Conservation (phyloP, 2,329 filamentous ascomycete genomes). For the Trichophyton rubrum region DNA sequence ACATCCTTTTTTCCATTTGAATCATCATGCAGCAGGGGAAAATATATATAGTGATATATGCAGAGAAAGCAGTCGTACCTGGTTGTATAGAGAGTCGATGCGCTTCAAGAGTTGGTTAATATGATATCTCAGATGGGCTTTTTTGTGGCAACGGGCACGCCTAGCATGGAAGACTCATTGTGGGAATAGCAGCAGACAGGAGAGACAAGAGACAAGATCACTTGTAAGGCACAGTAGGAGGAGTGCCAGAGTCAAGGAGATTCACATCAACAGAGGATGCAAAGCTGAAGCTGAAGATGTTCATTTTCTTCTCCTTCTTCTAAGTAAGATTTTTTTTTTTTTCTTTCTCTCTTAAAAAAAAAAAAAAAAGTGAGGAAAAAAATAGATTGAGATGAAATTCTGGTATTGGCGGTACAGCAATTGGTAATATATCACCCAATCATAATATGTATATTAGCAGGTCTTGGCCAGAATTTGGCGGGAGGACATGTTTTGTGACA, state of each 20-base stretch:
- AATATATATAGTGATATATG: background rate
- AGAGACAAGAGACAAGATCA: background rate
- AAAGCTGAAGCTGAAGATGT: background rate
- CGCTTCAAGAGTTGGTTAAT: background rate
- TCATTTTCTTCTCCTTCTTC: background rate
- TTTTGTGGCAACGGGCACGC: background rate
- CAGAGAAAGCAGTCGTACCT: background rate
- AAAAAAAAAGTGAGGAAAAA: background rate
- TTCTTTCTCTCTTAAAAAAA: background rate
- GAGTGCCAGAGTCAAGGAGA: background rate
- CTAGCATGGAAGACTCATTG: background rate
- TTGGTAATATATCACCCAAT: background rate
- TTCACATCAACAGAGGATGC: background rate
- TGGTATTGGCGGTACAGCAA: background rate
- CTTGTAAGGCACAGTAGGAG: background rate
- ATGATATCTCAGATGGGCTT: too few relatives aligned
- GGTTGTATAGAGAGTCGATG: background rate
- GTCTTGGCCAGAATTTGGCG: background rate
- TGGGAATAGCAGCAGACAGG: background rate
- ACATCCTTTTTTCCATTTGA: conserved; percentile 25
- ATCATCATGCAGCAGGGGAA: background rate
- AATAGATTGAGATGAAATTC: background rate
- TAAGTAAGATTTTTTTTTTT: background rate
- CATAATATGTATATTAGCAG: background rate
- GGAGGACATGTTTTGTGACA: background rate